Evolutionary conservation across 208 protist genomes (phyloP), one percentile per base, ranked within the genome.

Genomic region (Leptomonas pyrrhocoris): DNA sequence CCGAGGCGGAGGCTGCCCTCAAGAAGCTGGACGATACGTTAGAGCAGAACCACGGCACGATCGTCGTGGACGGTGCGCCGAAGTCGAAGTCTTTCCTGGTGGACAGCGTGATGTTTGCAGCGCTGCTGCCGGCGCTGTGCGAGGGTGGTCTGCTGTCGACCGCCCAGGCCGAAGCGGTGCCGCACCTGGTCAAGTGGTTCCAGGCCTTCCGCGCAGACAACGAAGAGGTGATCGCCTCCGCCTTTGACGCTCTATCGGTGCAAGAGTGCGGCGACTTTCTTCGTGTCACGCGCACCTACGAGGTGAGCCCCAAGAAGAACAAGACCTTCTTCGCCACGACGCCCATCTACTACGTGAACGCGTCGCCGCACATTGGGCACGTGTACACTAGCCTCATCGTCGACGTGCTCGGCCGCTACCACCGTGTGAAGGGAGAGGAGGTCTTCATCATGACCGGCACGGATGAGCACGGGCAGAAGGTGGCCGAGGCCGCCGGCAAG

Each of bases 391-490:
- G 88, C 23, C 85, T 98, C 46, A 92, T 98, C 68, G 90, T 82
- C 49, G 94, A 98, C 78, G 85, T 92, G 11, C 85, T 96, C 69
- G 90, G 85, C 16, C 86, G 94, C 46, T 98, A 96, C 72, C 89
- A 97, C 73, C 85, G 81, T 19, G 74, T 95, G 27, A 88, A 92
- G 34, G 96, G 96, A 8, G 83, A 94, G 67, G 49, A 87, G 21
- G 91, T 97, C 16, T 94, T 97, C 57, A 96, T 98, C 31, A 84
- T 95, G 69, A 99, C 98, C 9, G 98, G 98, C 42, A 99, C 97
- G 1, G 99, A 99, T 79, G 99, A 99, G 82, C 99, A 99, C 81
- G 99, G 99, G 18, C 89, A 95, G 57, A 99, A 99, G 86, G 88
- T 99, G 19, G 86, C 86, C 11, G 90, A 98, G 84, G 89, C 95